phyloP scores from a whole-genome alignment of 768 basidiomycete species.

The Lentinula raphanica region DNA sequence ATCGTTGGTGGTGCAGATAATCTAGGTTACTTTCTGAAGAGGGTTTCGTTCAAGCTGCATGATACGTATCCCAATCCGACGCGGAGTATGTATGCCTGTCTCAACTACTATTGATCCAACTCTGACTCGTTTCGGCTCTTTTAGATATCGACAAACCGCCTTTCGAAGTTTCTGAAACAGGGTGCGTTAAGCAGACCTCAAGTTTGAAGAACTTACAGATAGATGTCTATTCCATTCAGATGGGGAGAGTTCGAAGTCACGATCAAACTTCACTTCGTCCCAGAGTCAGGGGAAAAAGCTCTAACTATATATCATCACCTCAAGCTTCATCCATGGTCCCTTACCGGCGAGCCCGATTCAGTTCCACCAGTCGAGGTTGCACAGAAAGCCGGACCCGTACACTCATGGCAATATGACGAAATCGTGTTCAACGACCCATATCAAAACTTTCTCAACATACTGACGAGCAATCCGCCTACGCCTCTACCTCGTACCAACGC shows the following conservation, averaged over 20 bases:
- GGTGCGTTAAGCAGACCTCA: constrained; percentile 35
- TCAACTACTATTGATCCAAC: background rate
- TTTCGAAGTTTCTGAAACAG: constrained; percentile 94
- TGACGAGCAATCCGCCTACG: constrained; percentile 80
- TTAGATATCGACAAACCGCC: constrained; percentile 89
- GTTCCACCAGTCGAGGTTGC: constrained; percentile 65
- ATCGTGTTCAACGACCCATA: constrained; percentile 94
- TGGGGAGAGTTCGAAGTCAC: constrained; percentile 99
- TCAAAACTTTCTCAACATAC: constrained; percentile 74
- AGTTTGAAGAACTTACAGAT: background rate
- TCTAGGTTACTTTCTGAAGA: constrained; percentile 85
- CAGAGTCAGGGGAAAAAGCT: constrained; percentile 89
- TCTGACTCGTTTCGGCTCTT: background rate
- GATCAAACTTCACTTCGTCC: constrained; percentile 84
- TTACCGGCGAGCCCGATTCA: constrained; percentile 50
- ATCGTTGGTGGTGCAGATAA: constrained; percentile 89
- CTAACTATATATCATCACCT: constrained; percentile 87
- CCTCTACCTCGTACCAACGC: constrained; percentile 58
- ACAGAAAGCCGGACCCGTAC: constrained; percentile 70
- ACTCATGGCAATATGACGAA: constrained; percentile 99
- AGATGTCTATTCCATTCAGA: constrained; percentile 28
- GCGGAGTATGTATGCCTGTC: constrained; percentile 60
- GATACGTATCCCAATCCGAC: constrained; percentile 92
- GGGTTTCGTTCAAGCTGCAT: constrained; percentile 95
- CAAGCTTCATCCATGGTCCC: constrained; percentile 88